Base-by-base conservation (phyloP, 169 alveolate genomes). In the Cryptosporidium xiaoi region DNA sequence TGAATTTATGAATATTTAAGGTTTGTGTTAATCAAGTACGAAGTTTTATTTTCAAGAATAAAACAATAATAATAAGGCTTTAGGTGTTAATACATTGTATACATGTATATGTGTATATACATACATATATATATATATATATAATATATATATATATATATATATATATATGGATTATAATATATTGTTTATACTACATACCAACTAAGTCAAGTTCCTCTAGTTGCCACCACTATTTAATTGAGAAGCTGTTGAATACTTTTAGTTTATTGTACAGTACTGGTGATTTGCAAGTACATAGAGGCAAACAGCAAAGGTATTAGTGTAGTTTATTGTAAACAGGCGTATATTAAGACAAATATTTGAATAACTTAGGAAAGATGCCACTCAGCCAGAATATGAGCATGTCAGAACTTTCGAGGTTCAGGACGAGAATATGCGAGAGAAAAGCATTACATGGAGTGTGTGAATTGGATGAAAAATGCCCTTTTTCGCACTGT, bases 371-470 rank as follows among this genome's bases (percentile, higher is more conserved):
- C 24, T n/a, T 16, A 1, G 34, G 24, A 34, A 62, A 77, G 27
- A 77, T 77, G 87, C 87, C 87, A 18, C 29, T 77, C 31, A 77
- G 87, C 34, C 87, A 77, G 60, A 77, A 77, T 77, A 77, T 77
- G 87, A 77, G 71, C 64, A 77, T 77, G 87, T 58, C 87, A 24
- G 87, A 77, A 29, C 71, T 77, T 56, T 77, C 87, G 40, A 53
- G 87, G 40, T 77, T 77, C 87, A 77, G 87, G 71, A 77, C 87
- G 20, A 77, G 87, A 48, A 77, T 77, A 15, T 77, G 87, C 56
- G 87, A 77, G 71, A 55, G 87, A 77, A 77, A 77, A 33, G 87
- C 87, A 40, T 31, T 77, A 16, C 87, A 77, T 56, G 87, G 87
- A 40, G 87, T 77, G 3, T 77, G 87, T 66, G 87, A 77, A 33